Conservation (phyloP, 2,329 filamentous ascomycete genomes). For the Scedosporium minutisporum region DNA sequence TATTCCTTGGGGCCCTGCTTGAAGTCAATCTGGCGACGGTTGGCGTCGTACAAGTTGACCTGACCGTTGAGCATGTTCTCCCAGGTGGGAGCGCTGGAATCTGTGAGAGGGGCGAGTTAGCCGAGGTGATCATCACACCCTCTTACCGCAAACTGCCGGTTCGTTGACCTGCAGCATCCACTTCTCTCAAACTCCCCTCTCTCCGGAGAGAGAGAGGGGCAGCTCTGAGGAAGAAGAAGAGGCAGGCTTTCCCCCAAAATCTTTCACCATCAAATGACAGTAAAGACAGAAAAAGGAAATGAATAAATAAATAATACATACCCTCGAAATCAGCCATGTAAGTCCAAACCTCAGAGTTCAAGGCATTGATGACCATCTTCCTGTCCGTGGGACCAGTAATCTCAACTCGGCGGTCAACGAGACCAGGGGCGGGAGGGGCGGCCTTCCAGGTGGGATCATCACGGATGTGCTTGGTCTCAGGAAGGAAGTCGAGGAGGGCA, state of each 20-base stretch:
- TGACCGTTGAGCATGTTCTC: slow-evolving; percentile 99
- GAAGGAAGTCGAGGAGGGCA: slow-evolving; percentile 81
- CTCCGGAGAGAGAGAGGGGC: too few relatives aligned
- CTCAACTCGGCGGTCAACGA: slow-evolving; percentile 89
- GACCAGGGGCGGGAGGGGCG: slow-evolving; percentile 79
- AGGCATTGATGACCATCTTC: slow-evolving; percentile 97
- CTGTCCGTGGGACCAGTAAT: slow-evolving; percentile 95
- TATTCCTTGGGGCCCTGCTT: slow-evolving; percentile 93
- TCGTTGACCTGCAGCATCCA: too few relatives aligned
- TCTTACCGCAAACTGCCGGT: too few relatives aligned
- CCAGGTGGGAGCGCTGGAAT: slow-evolving; percentile 94
- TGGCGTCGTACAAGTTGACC: slow-evolving; percentile 93
- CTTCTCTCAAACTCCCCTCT: not conserved
- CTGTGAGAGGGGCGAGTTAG: slow-evolving; percentile 31
- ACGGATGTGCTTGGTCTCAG: slow-evolving; percentile 90
- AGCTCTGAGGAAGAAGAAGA: too few relatives aligned
- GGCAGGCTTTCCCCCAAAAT: too few relatives aligned
- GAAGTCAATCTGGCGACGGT: slow-evolving; percentile 90
- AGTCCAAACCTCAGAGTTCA: slow-evolving; percentile 94
- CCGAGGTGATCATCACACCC: too few relatives aligned
- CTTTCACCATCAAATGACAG: too few relatives aligned
- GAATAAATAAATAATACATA: slow-evolving; percentile 29
- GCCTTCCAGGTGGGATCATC: slow-evolving; percentile 92
- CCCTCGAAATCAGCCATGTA: slow-evolving; percentile 99
- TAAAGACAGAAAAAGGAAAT: not conserved